Evolutionary conservation across 2,329 filamentous ascomycete genomes (phyloP).

Genomic region (Ascochyta pisi): DNA sequence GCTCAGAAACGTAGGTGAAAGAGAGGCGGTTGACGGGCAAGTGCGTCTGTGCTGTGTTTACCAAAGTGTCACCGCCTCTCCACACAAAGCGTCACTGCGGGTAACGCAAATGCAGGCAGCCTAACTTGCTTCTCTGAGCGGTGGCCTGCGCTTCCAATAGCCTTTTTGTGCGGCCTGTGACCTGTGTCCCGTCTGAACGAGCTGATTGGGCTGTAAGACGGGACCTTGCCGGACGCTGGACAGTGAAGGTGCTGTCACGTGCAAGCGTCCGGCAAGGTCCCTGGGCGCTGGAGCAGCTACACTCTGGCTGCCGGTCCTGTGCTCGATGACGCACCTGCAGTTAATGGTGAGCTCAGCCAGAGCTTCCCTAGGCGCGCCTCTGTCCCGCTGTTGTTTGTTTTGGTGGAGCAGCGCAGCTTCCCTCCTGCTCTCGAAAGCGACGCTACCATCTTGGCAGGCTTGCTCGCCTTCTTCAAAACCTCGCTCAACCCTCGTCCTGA

Average conservation of each 20-base stretch:
- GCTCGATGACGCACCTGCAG: constrained; percentile 7
- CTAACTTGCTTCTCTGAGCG: constrained; percentile 11
- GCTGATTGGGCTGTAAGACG: constrained; percentile 1
- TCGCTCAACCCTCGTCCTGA: constrained; percentile 9
- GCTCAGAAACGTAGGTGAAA: constrained; percentile 22
- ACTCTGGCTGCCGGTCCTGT: neutral
- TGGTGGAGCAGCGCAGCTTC: constrained; percentile 23
- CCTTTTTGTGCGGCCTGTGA: neutral
- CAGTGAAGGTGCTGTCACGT: constrained; percentile 27
- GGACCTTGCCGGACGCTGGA: neutral
- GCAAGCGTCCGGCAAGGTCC: neutral
- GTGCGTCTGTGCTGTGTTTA: constrained; percentile 15
- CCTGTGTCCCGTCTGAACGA: neutral
- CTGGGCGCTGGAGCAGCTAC: neutral
- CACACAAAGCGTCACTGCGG: constrained; percentile 17
- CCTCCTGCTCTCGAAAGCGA: constrained; percentile 10
- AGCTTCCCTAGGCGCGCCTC: neutral
- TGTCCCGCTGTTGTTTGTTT: constrained; percentile 26
- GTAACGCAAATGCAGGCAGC: constrained; percentile 26
- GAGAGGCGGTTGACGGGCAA: constrained; percentile 5
- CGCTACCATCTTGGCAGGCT: constrained; percentile 28
- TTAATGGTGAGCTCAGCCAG: neutral
- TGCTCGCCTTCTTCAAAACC: constrained; percentile 22
- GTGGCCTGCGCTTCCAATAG: neutral
- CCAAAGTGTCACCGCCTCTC: constrained; percentile 22